Evolutionary conservation across 805 yeast genomes (phyloP), one percentile per base, ranked within the genome.

Genomic region (Yarrowia osloensis): DNA sequence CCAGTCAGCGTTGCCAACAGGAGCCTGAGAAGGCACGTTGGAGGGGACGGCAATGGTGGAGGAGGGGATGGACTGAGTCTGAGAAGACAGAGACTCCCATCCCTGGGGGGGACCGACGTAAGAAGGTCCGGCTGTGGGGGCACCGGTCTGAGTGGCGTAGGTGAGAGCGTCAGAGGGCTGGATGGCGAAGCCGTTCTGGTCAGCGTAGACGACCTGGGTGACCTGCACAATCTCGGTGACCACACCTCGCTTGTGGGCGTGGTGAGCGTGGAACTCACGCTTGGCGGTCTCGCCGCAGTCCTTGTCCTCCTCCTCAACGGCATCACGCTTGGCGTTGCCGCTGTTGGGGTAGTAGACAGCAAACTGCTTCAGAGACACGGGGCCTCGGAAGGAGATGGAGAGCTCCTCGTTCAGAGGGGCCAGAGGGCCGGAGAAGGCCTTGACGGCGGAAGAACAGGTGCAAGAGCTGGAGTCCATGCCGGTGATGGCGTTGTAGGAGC

Each of bases 371-470:
- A 91, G 85, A 76, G 85, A 83, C 72, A 91, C 75, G 40, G 97
- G 97, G 73, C 97, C 97, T 82, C 97, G 88, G 82, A 91, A 89
- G 78, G 91, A 97, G 68, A 91, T 87, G 39, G 96, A 87, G 69
- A 91, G 80, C 78, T 91, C 97, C 81, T 91, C 95, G 77, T 90
- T 88, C 70, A 91, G 81, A 44, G 97, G 97, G 67, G 93, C 79
- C 77, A 90, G 78, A 68, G 85, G 73, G 67, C 97, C 97, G 17
- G 87, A 81, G 82, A 91, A 89, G 9, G 87, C 74, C 44, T 73
- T 71, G 24, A 71, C 69, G n/a, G 68, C 44, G 62, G 80, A 73
- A 70, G 86, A 87, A 82, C 98, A 93, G 39, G 81, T 67, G 76
- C 98, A 92, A 13, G 88, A 73, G 44, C 21, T n/a, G 68, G 78